Conservation (phyloP, 2,329 filamentous ascomycete species). For the Pyricularia pennisetigena region DNA sequence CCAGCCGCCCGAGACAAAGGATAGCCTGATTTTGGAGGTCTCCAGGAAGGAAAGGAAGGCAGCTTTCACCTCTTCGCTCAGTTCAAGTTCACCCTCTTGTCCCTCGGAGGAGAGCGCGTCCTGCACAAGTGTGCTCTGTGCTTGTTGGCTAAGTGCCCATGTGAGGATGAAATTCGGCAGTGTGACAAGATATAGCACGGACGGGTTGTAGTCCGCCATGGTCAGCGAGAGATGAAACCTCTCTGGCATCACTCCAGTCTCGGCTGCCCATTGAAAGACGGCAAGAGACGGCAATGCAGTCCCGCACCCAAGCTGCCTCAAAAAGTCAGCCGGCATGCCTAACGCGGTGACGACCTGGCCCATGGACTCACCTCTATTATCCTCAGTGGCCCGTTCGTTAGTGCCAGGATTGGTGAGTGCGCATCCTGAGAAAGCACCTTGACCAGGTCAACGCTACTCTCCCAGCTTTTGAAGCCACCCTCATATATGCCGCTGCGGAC, state of each 20-base stretch:
- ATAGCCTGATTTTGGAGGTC: conserved; percentile 41
- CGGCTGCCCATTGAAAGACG: conserved; percentile 51
- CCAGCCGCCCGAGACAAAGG: conserved; percentile 70
- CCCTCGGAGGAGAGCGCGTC: conserved; percentile 30
- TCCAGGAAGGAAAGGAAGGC: conserved; percentile 48
- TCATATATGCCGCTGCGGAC: conserved; percentile 77
- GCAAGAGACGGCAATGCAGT: conserved; percentile 65
- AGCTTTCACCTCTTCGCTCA: conserved; percentile 45
- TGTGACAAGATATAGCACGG: conserved; percentile 68
- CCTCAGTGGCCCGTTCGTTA: conserved; percentile 25
- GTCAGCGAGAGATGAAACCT: conserved; percentile 43
- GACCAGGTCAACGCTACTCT: conserved; percentile 72
- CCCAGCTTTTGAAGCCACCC: conserved; percentile 84
- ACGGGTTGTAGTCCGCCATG: conserved; percentile 71
- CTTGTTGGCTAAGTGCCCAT: conserved; percentile 45
- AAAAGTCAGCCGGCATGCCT: not conserved
- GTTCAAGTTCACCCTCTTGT: conserved; percentile 46
- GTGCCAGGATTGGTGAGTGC: conserved; percentile 18
- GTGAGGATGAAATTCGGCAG: conserved; percentile 67
- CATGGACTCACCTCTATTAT: conserved; percentile 42
- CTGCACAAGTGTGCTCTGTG: conserved; percentile 25
- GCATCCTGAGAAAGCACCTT: conserved; percentile 47
- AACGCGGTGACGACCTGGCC: not conserved
- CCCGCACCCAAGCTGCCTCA: conserved; percentile 62
- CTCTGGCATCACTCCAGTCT: conserved; percentile 18